Evolutionary conservation across 495 filamentous ascomycete species (phyloP).

Genomic region (Aspergillus sparsus): DNA sequence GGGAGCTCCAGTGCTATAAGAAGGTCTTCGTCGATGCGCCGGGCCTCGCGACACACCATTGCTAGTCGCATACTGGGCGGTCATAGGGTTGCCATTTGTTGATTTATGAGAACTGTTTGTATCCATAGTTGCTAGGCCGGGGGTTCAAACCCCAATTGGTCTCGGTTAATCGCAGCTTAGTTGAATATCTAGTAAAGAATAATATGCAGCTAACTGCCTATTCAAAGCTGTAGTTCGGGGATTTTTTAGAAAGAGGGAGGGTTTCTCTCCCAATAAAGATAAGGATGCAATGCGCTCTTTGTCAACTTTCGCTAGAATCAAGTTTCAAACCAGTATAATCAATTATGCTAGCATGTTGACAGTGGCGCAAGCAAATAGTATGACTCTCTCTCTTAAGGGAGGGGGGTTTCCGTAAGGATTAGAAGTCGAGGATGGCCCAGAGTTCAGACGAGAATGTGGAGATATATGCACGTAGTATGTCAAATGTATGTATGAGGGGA

Average conservation of each 20-base stretch:
- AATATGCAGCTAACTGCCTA: background rate
- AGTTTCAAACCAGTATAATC: background rate
- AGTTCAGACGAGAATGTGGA: background rate
- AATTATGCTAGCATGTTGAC: constrained; percentile 8
- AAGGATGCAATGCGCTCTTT: constrained; percentile 1
- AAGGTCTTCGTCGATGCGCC: constrained; percentile 37
- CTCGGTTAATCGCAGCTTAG: background rate
- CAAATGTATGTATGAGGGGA: constrained; percentile 13
- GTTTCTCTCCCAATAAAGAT: background rate
- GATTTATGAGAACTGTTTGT: constrained; percentile 16
- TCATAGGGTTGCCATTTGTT: constrained; percentile 49
- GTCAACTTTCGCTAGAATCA: background rate
- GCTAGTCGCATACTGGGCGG: constrained; percentile 43
- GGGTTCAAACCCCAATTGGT: background rate
- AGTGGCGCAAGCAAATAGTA: background rate
- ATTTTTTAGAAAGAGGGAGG: background rate
- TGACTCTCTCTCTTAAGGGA: background rate
- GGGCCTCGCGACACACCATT: constrained; percentile 45
- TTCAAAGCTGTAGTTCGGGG: background rate
- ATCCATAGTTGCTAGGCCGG: constrained; percentile 10
- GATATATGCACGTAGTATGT: constrained; percentile 9
- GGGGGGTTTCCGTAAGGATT: background rate
- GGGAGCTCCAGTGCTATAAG: constrained; percentile 4
- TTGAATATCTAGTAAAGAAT: constrained; percentile 1
- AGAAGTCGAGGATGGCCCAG: background rate